phyloP scores from a whole-genome alignment of 306 rosid genomes.

The Spatholobus suberectus region DNA sequence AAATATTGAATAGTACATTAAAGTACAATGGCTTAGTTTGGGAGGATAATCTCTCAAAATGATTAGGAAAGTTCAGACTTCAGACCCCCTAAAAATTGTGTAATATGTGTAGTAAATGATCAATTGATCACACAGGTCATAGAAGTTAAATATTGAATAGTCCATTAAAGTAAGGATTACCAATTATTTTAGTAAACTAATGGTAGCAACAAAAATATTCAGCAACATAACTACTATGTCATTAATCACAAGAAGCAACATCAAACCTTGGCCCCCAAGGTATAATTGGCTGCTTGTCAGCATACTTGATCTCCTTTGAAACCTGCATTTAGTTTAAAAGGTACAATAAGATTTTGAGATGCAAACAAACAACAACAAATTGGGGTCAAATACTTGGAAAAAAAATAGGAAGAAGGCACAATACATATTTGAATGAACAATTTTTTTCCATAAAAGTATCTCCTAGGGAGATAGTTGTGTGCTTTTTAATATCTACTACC shows the following conservation, averaged over 20 bases:
- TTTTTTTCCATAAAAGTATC: neutral
- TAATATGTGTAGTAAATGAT: too few relatives aligned
- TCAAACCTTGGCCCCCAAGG: slow-evolving; percentile 99
- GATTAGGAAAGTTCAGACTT: too few relatives aligned
- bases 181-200: slow-evolving; percentile 23
- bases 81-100: too few relatives aligned
- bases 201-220: slow-evolving; percentile 24
- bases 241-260: slow-evolving; percentile 39
- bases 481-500: slow-evolving; percentile 20
- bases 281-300: slow-evolving; percentile 92
- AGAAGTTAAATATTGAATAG: too few relatives aligned
- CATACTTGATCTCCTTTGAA: slow-evolving; percentile 95
- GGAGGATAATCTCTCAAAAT: too few relatives aligned
- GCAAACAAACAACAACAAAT: neutral
- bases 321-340: slow-evolving; percentile 58
- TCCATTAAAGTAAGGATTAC: neutral
- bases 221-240: slow-evolving; percentile 8
- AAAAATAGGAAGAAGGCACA: slow-evolving; percentile 24
- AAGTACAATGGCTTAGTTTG: too few relatives aligned
- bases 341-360: slow-evolving; percentile 34
- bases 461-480: neutral
- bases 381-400: neutral
- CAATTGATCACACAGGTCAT: too few relatives aligned
- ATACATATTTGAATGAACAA: neutral
- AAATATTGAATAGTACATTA: neutral